Evolutionary conservation across 352 stramenopile species (phyloP), one percentile per base, ranked within the genome.

Genomic region (Ophiocytium majus): DNA sequence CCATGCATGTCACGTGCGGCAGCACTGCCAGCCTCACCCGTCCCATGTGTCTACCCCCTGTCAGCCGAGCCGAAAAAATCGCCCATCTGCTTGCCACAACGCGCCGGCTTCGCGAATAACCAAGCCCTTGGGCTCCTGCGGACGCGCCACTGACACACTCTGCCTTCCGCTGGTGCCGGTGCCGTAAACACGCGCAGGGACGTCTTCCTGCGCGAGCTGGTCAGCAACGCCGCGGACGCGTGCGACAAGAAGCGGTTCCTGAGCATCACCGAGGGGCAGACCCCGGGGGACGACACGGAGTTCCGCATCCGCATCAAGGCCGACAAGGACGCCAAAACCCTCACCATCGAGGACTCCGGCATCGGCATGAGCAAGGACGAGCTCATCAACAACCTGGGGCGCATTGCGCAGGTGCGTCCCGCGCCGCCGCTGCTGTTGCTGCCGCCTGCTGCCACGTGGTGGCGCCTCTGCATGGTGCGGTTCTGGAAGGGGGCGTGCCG

Each of bases 171-270:
- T n/a, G n/a, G n/a, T n/a, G n/a, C n/a, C n/a, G n/a, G n/a, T n/a
- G n/a, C n/a, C n/a, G n/a, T n/a, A n/a, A n/a, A n/a, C n/a, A 71
- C 35, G 10, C 50, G 50, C 31, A 81, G 86, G 28, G 96, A 99
- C 83, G 97, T 98, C 79, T 98, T 98, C 90, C 90, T 98, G 76
- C 93, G 95, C 63, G 96, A 99, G 90, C 91, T 99, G 63, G 96
- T 98, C 84, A 98, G 95, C 31, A 99, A 99, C 90, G 95, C 96
- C 17, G 97, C 96, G 50, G 97, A 99, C 89, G 97, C 97, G 14
- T 96, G 98, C 82, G 97, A 99, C 92, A 99, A 99, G 93, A 97
- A 98, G 83, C 93, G 96, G 79, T 99, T 98, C 91, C 91, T 99
- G 33, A 93, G 92, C 71, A 90, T 98, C 17, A 98, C 95, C 23